phyloP scores from a whole-genome alignment of 352 stramenopile genomes.

The Phytophthora quininea region DNA sequence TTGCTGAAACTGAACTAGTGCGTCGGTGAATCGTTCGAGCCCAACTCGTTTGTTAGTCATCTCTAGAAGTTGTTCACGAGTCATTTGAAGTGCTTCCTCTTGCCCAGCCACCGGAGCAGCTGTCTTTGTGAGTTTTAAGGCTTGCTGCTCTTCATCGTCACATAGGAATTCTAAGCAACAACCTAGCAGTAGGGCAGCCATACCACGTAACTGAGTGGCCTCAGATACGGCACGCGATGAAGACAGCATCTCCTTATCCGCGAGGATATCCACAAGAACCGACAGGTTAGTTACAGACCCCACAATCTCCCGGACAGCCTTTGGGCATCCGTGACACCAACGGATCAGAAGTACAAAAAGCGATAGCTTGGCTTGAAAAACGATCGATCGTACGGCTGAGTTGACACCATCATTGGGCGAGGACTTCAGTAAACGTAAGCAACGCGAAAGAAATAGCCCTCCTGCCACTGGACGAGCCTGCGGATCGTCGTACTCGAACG shows the following conservation, averaged over 20 bases:
- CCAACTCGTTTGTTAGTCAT: slow-evolving; percentile 71
- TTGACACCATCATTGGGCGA: slow-evolving; percentile 5
- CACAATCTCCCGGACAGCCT: slow-evolving; percentile 63
- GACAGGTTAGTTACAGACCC: slow-evolving; percentile 65
- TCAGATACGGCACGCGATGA: slow-evolving; percentile 25
- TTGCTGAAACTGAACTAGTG: slow-evolving; percentile 74
- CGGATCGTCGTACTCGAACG: slow-evolving; percentile 46
- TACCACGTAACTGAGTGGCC: slow-evolving; percentile 42
- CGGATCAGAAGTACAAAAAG: slow-evolving; percentile 60
- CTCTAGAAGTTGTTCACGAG: slow-evolving; percentile 67
- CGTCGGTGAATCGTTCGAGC: slow-evolving; percentile 68
- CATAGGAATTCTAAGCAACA: slow-evolving; percentile 65
- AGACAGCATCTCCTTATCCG: slow-evolving; percentile 4
- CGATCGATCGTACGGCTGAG: slow-evolving; percentile 30
- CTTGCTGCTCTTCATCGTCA: slow-evolving; percentile 36
- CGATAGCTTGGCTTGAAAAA: slow-evolving; percentile 64
- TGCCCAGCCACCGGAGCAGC: slow-evolving; percentile 8
- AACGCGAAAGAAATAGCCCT: slow-evolving; percentile 68
- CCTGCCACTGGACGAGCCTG: slow-evolving; percentile 59
- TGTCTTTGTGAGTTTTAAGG: slow-evolving; percentile 28
- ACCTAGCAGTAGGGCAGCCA: slow-evolving; percentile 60
- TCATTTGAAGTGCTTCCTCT: slow-evolving; percentile 40
- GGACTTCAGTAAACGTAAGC: slow-evolving; percentile 46
- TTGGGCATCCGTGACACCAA: slow-evolving; percentile 65
- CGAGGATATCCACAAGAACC: slow-evolving; percentile 50